A percentile compares a stretch with the other conserved stretches of the same genome.
Conservation (phyloP, 148 eudicot genomes). For the Diospyros kaki region DNA sequence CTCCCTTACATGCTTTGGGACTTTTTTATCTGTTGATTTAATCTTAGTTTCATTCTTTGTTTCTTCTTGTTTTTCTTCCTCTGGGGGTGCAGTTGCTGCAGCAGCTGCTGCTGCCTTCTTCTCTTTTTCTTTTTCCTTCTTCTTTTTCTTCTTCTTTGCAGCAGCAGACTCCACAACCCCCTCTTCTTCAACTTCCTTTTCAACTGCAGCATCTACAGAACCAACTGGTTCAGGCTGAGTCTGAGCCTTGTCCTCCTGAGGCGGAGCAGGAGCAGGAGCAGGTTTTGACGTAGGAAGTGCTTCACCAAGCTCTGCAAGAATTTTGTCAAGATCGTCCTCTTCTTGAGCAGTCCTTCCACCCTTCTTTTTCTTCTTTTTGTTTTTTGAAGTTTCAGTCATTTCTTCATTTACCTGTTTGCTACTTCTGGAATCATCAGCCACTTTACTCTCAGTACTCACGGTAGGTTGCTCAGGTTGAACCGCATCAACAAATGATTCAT, state of each 20-base stretch:
- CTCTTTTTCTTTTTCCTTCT: conserved; percentile 63
- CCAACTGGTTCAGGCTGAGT: conserved; percentile 35
- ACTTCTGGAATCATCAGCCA: conserved; percentile 25
- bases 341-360: conserved; percentile 70
- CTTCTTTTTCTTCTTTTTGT: conserved; percentile 81
- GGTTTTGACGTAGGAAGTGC: conserved; percentile 37
- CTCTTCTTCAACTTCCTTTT: conserved; percentile 54
- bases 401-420: conserved; percentile 29
- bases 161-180: conserved; percentile 54
- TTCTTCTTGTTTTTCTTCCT: conserved; percentile 48
- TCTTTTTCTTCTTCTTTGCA: conserved; percentile 76
- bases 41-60: conserved; percentile 43
- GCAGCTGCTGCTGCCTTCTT: conserved; percentile 35
- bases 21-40: conserved; percentile 64
- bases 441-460: conserved; percentile 14
- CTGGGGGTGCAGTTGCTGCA: conserved; percentile 10
- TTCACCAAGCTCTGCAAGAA: conserved; percentile 81
- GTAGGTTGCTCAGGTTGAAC: conserved; percentile 19
- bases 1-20: conserved; percentile 79
- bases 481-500: conserved; percentile 15
- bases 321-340: conserved; percentile 77
- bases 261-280: conserved; percentile 26
- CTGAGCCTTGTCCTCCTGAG: conserved; percentile 41
- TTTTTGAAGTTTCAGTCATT: conserved; percentile 54
- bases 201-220: conserved; percentile 34